phyloP scores from a whole-genome alignment of 164 flowering plant species.

The Nymphaea colorata region DNA sequence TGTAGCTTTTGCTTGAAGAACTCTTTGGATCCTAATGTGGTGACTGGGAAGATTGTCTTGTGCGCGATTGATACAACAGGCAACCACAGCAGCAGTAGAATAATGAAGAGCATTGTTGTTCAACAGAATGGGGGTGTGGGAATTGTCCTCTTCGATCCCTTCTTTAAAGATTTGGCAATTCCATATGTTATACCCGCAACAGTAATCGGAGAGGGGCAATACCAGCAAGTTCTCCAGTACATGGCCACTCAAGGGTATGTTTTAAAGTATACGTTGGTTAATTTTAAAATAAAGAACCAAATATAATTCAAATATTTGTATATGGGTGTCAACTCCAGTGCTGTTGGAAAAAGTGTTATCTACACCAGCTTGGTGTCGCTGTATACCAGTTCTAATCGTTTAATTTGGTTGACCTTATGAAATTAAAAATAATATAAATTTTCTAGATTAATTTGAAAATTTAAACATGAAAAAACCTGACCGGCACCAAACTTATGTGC shows the following conservation, averaged over 20 bases:
- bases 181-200: slow-evolving; percentile 9
- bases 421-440: too few relatives aligned
- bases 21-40: slow-evolving; percentile 9
- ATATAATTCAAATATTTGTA: too few relatives aligned
- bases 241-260: slow-evolving; percentile 2
- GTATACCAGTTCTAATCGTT: too few relatives aligned
- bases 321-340: too few relatives aligned
- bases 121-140: slow-evolving; percentile 8
- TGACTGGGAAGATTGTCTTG: slow-evolving; percentile 19
- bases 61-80: slow-evolving; percentile 7
- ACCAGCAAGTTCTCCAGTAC: not conserved
- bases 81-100: not conserved
- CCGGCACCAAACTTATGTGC: too few relatives aligned
- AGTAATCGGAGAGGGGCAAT: slow-evolving; percentile 1
- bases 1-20: slow-evolving; percentile 13
- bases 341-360: too few relatives aligned
- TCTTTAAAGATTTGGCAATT: slow-evolving; percentile 9
- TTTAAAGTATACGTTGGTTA: not conserved
- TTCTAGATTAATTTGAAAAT: too few relatives aligned
- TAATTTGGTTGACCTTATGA: too few relatives aligned
- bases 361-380: too few relatives aligned
- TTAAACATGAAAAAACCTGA: too few relatives aligned
- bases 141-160: slow-evolving; percentile 10
- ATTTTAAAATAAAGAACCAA: too few relatives aligned
- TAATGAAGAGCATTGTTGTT: slow-evolving; percentile 3